phyloP scores from a whole-genome alignment of 23 red algal species.

The Gracilariopsis chorda region DNA sequence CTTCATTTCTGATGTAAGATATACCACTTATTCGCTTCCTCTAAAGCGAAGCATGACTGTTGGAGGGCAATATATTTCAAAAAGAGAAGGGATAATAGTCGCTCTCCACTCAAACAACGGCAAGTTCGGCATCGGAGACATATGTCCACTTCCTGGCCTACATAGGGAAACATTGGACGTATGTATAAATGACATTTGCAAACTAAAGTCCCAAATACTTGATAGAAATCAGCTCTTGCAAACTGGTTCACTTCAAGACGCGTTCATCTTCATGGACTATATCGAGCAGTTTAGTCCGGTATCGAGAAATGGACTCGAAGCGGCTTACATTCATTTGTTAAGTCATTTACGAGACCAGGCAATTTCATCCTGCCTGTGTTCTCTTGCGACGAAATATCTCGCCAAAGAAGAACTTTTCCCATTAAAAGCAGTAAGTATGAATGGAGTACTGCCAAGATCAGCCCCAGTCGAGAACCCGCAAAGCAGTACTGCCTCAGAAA shows the following conservation, averaged over 20 bases:
- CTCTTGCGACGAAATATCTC: background rate
- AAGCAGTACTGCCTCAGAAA: background rate
- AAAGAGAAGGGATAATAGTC: constrained; percentile 18
- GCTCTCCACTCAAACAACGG: background rate
- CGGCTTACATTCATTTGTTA: constrained; percentile 31
- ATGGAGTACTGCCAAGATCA: background rate
- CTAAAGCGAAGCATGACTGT: background rate
- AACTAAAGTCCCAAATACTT: background rate
- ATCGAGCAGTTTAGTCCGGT: background rate
- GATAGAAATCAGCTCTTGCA: background rate
- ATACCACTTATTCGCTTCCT: background rate
- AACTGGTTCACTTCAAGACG: background rate
- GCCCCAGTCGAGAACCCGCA: background rate
- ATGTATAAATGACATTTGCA: background rate
- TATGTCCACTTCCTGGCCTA: constrained; percentile 50
- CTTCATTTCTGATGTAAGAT: background rate
- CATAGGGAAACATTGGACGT: background rate
- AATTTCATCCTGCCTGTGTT: background rate
- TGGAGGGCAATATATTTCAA: background rate
- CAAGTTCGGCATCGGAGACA: constrained; percentile 14
- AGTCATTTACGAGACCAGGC: background rate
- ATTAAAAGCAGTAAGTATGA: background rate
- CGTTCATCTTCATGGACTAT: background rate
- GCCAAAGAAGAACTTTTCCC: background rate
- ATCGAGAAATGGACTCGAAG: background rate